Base-by-base conservation (phyloP, 331 rosid genomes). In the Arachis monticola region DNA sequence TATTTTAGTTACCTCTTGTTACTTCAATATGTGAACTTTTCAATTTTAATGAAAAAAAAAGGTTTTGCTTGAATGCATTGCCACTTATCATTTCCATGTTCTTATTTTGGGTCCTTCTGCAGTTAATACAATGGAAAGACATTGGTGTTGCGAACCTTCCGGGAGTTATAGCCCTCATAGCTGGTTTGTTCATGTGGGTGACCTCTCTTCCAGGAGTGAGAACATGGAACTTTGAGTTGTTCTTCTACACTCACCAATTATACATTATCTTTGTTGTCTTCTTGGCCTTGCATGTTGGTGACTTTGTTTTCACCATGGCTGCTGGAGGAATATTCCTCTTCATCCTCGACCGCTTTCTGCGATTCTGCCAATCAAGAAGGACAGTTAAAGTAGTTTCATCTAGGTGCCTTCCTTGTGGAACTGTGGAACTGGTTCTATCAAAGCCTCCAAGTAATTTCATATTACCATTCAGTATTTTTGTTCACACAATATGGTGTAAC, bases 211-310 rank as follows among this genome's bases (percentile, higher is more conserved):
- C 94, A 46, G 91, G 89, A 59, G 87, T 91, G 65, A 83, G 98
- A 77, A 90, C 73, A 58, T 61, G 86, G 74, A 87, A 89, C 56
- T 94, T 94, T 60, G 98, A 94, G 86, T 45, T 94, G 82, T 94
- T 94, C 85, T 94, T 94, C 90, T 94, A 94, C 87, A 94, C 96
- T 10, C 98, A 94, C 80, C 98, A 94, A 65, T 82, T 94, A 62
- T 94, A 91, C 65, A 72, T 91, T 10, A 80, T 94, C 75, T 94
- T 91, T 40, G 80, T 90, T 38, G 69, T 94, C 78, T 90, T 90
- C 79, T 46, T 94, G 69, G 97, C 96, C 8, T 72, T 94, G 79
- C 98, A 94, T 70, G 94, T 91, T 74, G 98, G 98, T 38, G 98
- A 93, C 83, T 87, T 82, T 79, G n/a, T 91, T 76, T 91, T 94